phyloP scores from a whole-genome alignment of 1,139 yeast species.

The Scheffersomyces segobiensis region DNA sequence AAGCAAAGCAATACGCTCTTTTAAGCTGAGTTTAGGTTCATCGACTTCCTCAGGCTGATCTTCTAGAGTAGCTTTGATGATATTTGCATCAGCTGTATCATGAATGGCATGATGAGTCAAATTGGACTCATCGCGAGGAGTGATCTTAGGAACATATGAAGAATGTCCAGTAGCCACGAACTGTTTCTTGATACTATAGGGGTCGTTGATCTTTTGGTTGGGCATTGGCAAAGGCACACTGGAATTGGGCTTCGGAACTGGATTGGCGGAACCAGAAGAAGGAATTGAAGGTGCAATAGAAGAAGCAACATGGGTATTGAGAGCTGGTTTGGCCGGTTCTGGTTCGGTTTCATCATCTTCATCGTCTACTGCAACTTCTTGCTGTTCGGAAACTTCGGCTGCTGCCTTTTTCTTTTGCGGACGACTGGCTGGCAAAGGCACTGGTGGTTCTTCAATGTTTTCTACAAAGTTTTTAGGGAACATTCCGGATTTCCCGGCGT shows the following conservation, averaged over 20 bases:
- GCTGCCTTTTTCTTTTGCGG: not conserved
- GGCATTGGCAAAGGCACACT: conserved; percentile 18
- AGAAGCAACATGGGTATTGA: not conserved
- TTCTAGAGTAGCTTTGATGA: conserved; percentile 22
- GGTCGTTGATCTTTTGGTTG: conserved; percentile 34
- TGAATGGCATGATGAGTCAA: conserved; percentile 32
- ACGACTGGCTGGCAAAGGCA: conserved; percentile 7
- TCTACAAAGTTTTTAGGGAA: conserved; percentile 88
- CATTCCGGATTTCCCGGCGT: conserved; percentile 64
- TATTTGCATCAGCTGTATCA: conserved; percentile 18
- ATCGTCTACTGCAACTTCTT: conserved; percentile 5
- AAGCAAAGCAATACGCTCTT: conserved; percentile 81
- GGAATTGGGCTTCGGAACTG: not conserved
- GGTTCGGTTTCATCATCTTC: conserved; percentile 5
- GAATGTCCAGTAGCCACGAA: conserved; percentile 45
- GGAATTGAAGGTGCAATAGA: not conserved
- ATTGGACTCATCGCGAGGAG: conserved; percentile 42
- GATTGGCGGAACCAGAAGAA: not conserved
- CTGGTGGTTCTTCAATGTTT: conserved; percentile 14
- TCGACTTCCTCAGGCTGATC: conserved; percentile 40
- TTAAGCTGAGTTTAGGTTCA: conserved; percentile 75
- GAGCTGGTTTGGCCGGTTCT: not conserved
- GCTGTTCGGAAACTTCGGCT: not conserved
- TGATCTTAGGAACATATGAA: conserved; percentile 45
- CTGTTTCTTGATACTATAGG: conserved; percentile 45